These are phyloP conservation scores for Trichoderma arundinaceum DNA, from an alignment of 2,329 filamentous ascomycete species.

Conservation along the genomic window DNA sequence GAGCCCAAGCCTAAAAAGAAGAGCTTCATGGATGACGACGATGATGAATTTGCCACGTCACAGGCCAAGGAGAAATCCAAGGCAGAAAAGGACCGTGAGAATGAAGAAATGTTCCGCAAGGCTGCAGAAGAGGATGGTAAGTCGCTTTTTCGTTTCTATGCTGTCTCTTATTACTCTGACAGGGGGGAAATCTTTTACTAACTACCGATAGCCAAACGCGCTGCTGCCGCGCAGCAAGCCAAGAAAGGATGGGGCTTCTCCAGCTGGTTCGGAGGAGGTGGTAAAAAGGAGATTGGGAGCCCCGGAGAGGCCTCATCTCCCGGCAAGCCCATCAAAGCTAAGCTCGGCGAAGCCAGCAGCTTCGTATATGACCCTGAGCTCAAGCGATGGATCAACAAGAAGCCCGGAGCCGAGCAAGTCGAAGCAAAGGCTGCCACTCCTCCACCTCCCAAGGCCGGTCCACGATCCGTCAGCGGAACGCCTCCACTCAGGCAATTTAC, in stretches of 20 bases:
- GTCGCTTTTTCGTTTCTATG: constrained; percentile 35
- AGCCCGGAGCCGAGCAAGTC: constrained; percentile 69
- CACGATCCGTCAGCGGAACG: constrained; percentile 59
- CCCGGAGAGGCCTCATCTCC: constrained; percentile 49
- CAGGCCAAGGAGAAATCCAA: constrained; percentile 64
- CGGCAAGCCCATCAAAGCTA: constrained; percentile 81
- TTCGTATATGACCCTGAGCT: constrained; percentile 96
- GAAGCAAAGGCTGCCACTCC: constrained; percentile 70
- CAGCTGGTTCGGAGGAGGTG: constrained; percentile 83
- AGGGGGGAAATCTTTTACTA: constrained; percentile 23
- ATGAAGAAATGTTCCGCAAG: constrained; percentile 83
- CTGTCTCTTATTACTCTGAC: too few species aligned
- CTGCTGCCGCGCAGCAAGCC: constrained; percentile 51
- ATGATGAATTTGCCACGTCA: constrained; percentile 67
- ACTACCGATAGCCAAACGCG: constrained; percentile 62
- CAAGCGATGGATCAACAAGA: constrained; percentile 98
- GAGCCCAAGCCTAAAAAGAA: constrained; percentile 72
- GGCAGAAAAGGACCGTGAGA: constrained; percentile 74
- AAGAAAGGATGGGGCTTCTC: constrained; percentile 81
- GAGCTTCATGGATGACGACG: constrained; percentile 81
- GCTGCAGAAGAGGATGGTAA: constrained; percentile 78
- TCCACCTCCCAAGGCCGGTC: constrained; percentile 73
- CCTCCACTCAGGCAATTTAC: constrained; percentile 53
- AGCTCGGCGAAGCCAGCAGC: constrained; percentile 89
- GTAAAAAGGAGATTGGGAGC: constrained; percentile 60